Base-by-base conservation (phyloP, 1,139 yeast species). In the Diutina rugosa region DNA sequence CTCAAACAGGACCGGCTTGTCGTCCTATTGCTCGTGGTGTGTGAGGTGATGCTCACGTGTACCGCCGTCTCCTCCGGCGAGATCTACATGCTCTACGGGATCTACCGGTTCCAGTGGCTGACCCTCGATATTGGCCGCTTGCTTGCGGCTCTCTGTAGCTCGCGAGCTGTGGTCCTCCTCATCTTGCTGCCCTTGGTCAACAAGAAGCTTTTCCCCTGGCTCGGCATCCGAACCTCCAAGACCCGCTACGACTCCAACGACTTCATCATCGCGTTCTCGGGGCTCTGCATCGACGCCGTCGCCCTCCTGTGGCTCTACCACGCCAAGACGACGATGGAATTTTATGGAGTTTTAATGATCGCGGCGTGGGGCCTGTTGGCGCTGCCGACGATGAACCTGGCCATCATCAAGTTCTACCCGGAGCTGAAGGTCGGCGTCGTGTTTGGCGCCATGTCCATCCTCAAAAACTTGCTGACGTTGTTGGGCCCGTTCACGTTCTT, bases 71-170 rank as follows among this genome's bases (percentile, higher is more conserved):
- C 80, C 1, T 59, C 76, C 32, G 77, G 78, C 9, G 78, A 80
- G 28, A 69, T 84, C 0, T 60, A 79, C 18, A 67, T 85, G 1
- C 69, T 88, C 41, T 87, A 81, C 63, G 80, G 85, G 0, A 80
- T 85, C 38, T 82, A 76, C 64, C 66, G 64, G 51, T 87, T 82
- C 66, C 63, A 74, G 28, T 85, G 95, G 89, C 70, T 71, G 2
- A 76, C 88, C 26, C 77, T 72, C 3, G 78, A 79, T 55, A 69
- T 85, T 41, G 90, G 93, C 6, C 76, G 78, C 59, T 76, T 81
- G 58, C 67, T 88, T 58, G 81, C 91, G 0, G 58, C 78, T 0
- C 62, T 78, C 1, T 86, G 89, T 55, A 60, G 80, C 1, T 67
- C 80, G 7, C 65, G 71, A 56, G 78, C 77, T 1, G 55, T 70